Evolutionary conservation across 139 green algal genomes (phyloP), one percentile per base, ranked within the genome.

Genomic region (Ettlia oleoabundans): DNA sequence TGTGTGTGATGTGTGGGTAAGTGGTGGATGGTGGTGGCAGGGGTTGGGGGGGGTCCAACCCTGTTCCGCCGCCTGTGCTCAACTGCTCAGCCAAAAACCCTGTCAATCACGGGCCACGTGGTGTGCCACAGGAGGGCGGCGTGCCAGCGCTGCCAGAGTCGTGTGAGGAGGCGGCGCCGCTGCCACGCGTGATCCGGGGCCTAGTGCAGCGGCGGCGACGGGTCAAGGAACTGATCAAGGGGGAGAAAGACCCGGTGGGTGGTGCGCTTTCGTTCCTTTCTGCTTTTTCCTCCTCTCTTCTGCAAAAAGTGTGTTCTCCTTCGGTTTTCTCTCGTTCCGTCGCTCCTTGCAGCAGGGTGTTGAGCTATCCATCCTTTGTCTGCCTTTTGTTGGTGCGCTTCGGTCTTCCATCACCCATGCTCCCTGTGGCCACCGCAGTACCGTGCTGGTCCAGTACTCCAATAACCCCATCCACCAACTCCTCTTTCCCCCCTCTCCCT

Each of bases 221-320:
- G 81, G 96, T 98, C 38, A 98, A 98, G 83, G 82, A 92, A 26
- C 62, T 97, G 65, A 82, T 98, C 42, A 94, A 93, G 82, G 65
- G 61, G 19, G 92, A 99, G 95, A 79, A 64, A n/a, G 74, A 98
- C 89, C 69, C 86, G 35, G 80, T 73, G 55, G 30, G 42, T 15
- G 28, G 69, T n/a, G n/a, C n/a, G n/a, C n/a, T n/a, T n/a, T n/a
- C n/a, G n/a, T n/a, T n/a, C n/a, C n/a, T n/a, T n/a, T n/a, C n/a
- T n/a, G n/a, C n/a, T n/a, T n/a, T n/a, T n/a, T n/a, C n/a, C n/a
- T n/a, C n/a, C n/a, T n/a, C n/a, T n/a, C n/a, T n/a, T n/a, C n/a
- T n/a, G n/a, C n/a, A n/a, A n/a, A n/a, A n/a, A n/a, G n/a, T n/a
- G n/a, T n/a, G n/a, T n/a, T n/a, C n/a, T n/a, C n/a, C n/a, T n/a